phyloP scores from a whole-genome alignment of 169 alveolate species.

The Babesia caballi region DNA sequence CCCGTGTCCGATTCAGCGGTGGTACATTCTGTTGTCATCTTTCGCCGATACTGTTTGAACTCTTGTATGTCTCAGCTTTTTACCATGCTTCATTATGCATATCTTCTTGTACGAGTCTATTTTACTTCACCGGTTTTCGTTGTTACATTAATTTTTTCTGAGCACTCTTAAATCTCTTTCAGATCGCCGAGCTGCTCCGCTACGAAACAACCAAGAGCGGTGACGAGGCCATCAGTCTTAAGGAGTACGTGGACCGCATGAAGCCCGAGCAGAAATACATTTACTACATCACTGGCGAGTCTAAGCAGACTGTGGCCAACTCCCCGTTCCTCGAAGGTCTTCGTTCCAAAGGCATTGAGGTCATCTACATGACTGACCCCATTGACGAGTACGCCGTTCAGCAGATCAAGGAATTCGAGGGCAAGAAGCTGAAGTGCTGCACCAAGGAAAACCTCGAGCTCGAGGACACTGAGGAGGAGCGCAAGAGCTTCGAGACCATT shows the following conservation, averaged over 20 bases:
- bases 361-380: constrained; percentile 98
- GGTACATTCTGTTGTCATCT: constrained; percentile 1
- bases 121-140: neutral
- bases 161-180: neutral
- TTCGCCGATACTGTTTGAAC: neutral
- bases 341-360: constrained; percentile 95
- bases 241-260: constrained; percentile 98
- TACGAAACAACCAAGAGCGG: constrained; percentile 98
- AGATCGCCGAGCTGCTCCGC: constrained; percentile 95
- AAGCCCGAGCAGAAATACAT: constrained; percentile 98
- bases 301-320: constrained; percentile 91
- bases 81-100: neutral
- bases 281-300: constrained; percentile 99
- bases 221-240: constrained; percentile 95
- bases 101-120: neutral
- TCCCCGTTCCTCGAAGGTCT: constrained; percentile 98
- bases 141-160: neutral
- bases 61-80: neutral
- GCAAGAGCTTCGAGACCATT: constrained; percentile 93
- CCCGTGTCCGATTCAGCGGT: constrained; percentile 43
- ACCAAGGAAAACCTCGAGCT: constrained; percentile 97
- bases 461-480: constrained; percentile 96
- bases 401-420: constrained; percentile 96
- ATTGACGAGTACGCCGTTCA: constrained; percentile 99
- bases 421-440: constrained; percentile 95